These are phyloP conservation scores for Meira nashicola DNA, from an alignment of 1,284 basidiomycete species.

Conservation along the genomic window DNA sequence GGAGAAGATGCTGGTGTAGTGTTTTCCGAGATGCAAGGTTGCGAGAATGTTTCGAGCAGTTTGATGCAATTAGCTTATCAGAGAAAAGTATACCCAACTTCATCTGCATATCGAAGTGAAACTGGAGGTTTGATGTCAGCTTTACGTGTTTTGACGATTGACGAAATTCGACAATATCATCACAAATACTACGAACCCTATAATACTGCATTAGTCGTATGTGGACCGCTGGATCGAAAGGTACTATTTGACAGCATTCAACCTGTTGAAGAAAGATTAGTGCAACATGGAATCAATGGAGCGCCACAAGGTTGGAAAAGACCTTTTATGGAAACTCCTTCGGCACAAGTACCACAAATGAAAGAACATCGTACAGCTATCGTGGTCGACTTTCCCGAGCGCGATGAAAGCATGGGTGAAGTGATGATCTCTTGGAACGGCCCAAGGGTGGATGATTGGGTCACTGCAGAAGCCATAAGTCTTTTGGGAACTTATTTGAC, in stretches of 20 bases:
- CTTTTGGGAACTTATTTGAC: conserved; percentile 78
- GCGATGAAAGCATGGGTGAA: conserved; percentile 91
- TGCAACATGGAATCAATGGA: conserved; percentile 64
- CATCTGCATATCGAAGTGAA: conserved; percentile 89
- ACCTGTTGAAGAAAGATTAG: conserved; percentile 38
- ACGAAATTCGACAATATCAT: conserved; percentile 86
- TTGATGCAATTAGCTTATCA: conserved; percentile 68
- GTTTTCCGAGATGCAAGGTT: conserved; percentile 79
- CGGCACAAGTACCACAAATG: conserved; percentile 61
- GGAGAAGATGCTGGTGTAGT: conserved; percentile 94
- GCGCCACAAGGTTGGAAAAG: conserved; percentile 75
- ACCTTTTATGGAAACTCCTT: conserved; percentile 85
- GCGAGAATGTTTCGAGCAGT: conserved; percentile 86
- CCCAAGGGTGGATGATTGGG: conserved; percentile 67
- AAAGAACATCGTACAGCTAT: conserved; percentile 55
- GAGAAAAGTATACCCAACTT: conserved; percentile 70
- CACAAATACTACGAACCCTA: conserved; percentile 87
- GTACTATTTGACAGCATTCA: conserved; percentile 63
- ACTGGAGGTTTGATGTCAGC: conserved; percentile 94
- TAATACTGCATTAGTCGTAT: conserved; percentile 78
- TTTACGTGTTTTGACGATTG: conserved; percentile 75
- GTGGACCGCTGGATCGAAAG: conserved; percentile 66
- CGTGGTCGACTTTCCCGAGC: conserved; percentile 89
- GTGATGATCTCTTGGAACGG: conserved; percentile 75
- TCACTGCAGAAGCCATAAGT: conserved; percentile 77